These are phyloP conservation scores for Ceratocystis ficicola DNA, from an alignment of 2,329 filamentous ascomycete genomes.

Conservation along the genomic window DNA sequence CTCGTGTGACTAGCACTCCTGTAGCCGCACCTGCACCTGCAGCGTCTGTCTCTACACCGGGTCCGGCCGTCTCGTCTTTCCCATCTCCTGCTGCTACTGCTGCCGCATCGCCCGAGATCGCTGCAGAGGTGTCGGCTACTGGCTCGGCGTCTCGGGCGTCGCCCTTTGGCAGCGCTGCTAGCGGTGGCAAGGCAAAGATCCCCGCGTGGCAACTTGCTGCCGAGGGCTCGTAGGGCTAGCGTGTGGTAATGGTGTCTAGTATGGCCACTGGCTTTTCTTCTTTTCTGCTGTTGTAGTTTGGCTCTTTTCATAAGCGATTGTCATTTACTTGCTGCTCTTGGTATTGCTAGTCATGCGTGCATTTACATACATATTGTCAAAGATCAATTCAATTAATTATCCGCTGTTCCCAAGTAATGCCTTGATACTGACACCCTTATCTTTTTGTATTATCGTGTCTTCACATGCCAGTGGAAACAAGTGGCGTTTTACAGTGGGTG, in stretches of 20 bases:
- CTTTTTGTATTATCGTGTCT: too few species aligned
- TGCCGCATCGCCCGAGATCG: background rate
- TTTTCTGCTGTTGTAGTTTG: background rate
- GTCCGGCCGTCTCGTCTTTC: background rate
- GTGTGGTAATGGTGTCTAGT: background rate
- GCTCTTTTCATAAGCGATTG: constrained; percentile 9
- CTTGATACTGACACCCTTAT: too few species aligned
- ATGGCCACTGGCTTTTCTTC: background rate
- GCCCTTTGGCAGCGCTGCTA: constrained; percentile 27
- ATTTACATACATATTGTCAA: background rate
- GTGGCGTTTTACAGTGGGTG: too few species aligned
- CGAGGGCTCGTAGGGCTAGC: constrained; percentile 10
- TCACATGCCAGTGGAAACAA: too few species aligned
- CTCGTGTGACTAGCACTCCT: constrained; percentile 39
- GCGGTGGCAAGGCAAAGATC: constrained; percentile 50
- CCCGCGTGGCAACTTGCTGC: constrained; percentile 65
- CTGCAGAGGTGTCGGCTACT: background rate
- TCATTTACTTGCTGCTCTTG: constrained; percentile 1
- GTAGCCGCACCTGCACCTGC: constrained; percentile 25
- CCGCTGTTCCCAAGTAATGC: background rate
- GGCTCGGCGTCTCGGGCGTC: constrained; percentile 15
- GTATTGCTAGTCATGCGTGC: background rate
- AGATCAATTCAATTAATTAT: background rate
- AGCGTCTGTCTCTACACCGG: background rate
- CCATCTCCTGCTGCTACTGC: constrained; percentile 3